Base-by-base conservation (phyloP, 2,329 filamentous ascomycete genomes). In the Cordyceps militaris region DNA sequence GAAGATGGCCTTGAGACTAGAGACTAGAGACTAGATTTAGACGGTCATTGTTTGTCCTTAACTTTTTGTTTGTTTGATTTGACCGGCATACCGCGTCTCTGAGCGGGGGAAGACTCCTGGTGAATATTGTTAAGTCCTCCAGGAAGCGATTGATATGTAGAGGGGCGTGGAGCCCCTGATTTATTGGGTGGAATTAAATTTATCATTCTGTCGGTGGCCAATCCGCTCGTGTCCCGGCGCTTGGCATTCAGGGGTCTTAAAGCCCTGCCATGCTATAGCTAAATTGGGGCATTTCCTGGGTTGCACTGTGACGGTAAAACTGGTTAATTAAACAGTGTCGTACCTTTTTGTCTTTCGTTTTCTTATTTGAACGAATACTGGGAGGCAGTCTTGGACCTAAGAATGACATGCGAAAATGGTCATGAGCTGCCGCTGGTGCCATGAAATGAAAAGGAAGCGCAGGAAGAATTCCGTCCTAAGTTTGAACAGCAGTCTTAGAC, bases 321-420 rank as follows among this genome's bases (percentile, higher is more conserved):
- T n/a, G n/a, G n/a, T n/a, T 56, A 56, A 56, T 56, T 21, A 56
- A 56, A 56, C 42, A 32, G 16, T 23, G n/a, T 40, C 26, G 19
- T n/a, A n/a, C n/a, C n/a, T n/a, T n/a, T n/a, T n/a, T n/a, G n/a
- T n/a, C n/a, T n/a, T n/a, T n/a, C n/a, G n/a, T n/a, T n/a, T n/a
- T n/a, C n/a, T n/a, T n/a, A n/a, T n/a, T n/a, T n/a, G n/a, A n/a
- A n/a, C n/a, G n/a, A n/a, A n/a, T n/a, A n/a, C 24, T 44, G 38
- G 19, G 34, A n/a, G 11, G 16, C 26, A n/a, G 38, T 26, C 28
- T 26, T 23, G 38, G 21, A 14, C 14, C 10, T 3, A 16, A 21
- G 11, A 26, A 30, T n/a, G 19, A 48, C 16, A 24, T 43, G 28
- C 10, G 6, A 42, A 13, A 9, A 43, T 32, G 6, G 30, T 6